Conservation (phyloP, 1,284 basidiomycete species). For the Boletellus deceptivus region DNA sequence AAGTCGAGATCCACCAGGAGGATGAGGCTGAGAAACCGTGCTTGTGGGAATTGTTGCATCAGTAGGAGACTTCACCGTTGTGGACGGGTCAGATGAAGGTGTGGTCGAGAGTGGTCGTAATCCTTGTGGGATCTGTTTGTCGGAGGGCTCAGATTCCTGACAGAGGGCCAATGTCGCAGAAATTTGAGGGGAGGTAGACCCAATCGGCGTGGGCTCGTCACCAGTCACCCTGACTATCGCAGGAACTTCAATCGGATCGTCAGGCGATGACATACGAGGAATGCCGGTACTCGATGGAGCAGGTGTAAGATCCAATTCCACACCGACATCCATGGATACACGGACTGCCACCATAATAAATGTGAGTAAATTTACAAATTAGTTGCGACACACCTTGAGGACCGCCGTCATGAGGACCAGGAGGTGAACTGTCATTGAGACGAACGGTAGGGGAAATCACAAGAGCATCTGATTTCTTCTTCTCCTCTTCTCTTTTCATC, state of each 20-base stretch:
- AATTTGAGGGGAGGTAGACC: slow-evolving; percentile 15
- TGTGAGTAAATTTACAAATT: neutral
- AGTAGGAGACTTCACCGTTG: slow-evolving; percentile 11
- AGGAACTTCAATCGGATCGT: slow-evolving; percentile 9
- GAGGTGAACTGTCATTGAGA: slow-evolving; percentile 10
- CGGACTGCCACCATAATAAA: slow-evolving; percentile 20
- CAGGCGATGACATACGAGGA: slow-evolving; percentile 13
- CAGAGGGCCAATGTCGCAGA: slow-evolving; percentile 3
- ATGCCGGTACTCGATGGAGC: slow-evolving; percentile 5
- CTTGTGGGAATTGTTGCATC: slow-evolving; percentile 14
- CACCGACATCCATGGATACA: slow-evolving; percentile 9
- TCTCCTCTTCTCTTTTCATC: slow-evolving; percentile 81
- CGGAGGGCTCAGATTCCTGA: slow-evolving; percentile 29
- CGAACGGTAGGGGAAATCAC: neutral
- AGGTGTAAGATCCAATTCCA: slow-evolving; percentile 6
- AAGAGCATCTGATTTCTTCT: slow-evolving; percentile 47
- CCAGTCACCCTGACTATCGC: neutral
- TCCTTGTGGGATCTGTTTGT: slow-evolving; percentile 31
- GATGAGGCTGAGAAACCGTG: slow-evolving; percentile 47
- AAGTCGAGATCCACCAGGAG: slow-evolving; percentile 68
- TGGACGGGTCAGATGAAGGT: slow-evolving; percentile 23
- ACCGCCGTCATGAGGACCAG: slow-evolving; percentile 8
- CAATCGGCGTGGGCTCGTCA: slow-evolving; percentile 2
- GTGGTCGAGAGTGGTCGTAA: slow-evolving; percentile 39
- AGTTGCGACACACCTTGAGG: slow-evolving; percentile 22